Conservation (phyloP, 2,329 filamentous ascomycete species). For the Tolypocladium nubicola region DNA sequence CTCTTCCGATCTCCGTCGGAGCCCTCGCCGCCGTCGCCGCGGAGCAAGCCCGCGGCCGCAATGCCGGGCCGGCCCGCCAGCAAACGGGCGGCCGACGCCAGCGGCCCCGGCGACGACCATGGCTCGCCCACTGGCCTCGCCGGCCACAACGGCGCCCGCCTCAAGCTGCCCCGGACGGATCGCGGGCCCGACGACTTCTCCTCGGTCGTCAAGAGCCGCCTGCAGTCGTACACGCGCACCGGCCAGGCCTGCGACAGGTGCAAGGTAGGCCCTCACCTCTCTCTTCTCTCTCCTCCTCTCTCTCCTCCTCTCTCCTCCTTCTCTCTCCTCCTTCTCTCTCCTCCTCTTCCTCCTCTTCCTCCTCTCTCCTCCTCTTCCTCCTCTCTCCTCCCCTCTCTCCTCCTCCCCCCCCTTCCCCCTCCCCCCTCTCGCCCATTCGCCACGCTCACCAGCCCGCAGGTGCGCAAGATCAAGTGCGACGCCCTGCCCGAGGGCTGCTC, state of each 20-base stretch:
- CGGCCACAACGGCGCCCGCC: constrained; percentile 19
- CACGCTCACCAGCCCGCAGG: constrained; percentile 28
- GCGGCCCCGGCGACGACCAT: constrained; percentile 20
- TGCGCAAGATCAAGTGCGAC: constrained; percentile 83
- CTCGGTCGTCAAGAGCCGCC: constrained; percentile 42
- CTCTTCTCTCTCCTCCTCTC: too few relatives aligned
- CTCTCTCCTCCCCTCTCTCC: too few relatives aligned
- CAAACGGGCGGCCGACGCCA: constrained; percentile 28
- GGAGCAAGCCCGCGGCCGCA: constrained; percentile 2
- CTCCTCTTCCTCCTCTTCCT: too few relatives aligned
- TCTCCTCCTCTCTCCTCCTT: too few relatives aligned
- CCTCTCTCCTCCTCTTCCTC: too few relatives aligned
- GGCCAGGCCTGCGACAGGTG: constrained; percentile 84
- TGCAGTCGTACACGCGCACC: constrained; percentile 50
- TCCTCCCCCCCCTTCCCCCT: constrained; percentile 3
- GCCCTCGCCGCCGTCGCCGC: not conserved
- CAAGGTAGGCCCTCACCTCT: constrained; percentile 57
- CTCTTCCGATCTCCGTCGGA: too few relatives aligned
- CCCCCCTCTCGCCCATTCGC: not conserved
- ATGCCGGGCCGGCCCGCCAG: constrained; percentile 7
- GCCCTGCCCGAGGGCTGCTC: constrained; percentile 71
- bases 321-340: too few relatives aligned
- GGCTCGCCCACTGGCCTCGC: constrained; percentile 10
- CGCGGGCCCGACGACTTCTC: constrained; percentile 41
- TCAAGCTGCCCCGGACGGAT: constrained; percentile 39